phyloP scores from a whole-genome alignment of 495 filamentous ascomycete genomes.

The Trichoderma virens region DNA sequence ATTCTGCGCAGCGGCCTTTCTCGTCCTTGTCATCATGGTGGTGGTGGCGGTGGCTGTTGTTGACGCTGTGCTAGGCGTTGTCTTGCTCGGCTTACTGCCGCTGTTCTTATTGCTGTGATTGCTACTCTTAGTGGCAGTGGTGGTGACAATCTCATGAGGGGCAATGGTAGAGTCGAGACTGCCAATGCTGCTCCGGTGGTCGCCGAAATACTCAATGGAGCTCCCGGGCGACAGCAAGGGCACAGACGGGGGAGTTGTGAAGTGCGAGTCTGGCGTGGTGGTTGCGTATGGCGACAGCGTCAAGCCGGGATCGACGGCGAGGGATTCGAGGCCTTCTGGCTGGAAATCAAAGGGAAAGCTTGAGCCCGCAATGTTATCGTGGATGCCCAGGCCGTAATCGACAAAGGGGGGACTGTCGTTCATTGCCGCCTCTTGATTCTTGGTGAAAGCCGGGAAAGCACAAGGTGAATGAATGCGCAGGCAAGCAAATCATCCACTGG shows the following conservation, averaged over 20 bases:
- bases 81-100: neutral
- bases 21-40: neutral
- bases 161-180: neutral
- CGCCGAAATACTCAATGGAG: neutral
- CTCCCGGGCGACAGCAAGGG: neutral
- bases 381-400: conserved; percentile 1
- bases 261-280: neutral
- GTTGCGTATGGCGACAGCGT: neutral
- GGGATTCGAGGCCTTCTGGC: neutral
- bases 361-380: neutral
- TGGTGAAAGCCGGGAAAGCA: neutral
- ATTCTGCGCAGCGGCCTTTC: neutral
- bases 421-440: neutral
- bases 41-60: neutral
- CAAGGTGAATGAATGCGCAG: neutral
- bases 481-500: no score
- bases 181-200: neutral
- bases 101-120: neutral
- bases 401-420: neutral
- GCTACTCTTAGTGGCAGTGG: neutral
- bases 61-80: neutral
- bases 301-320: neutral
- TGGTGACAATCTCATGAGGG: neutral
- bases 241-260: neutral
- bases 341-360: neutral